phyloP scores from a whole-genome alignment of 148 eudicot species.

The Spergularia marina region DNA sequence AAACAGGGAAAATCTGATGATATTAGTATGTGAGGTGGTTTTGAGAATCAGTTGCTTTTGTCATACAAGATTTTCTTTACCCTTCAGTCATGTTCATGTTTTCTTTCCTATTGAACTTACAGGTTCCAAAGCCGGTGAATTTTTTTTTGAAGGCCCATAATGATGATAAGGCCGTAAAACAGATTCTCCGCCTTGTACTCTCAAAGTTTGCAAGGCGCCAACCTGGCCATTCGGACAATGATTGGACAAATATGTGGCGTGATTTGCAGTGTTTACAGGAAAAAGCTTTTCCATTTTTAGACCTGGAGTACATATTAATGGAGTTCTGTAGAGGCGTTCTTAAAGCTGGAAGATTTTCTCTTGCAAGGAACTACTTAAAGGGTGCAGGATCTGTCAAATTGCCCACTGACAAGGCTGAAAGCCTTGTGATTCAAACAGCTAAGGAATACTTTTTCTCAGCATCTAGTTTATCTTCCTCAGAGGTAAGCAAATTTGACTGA shows the following conservation, averaged over 20 bases:
- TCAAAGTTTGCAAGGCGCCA: constrained; percentile 87
- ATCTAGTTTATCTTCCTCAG: constrained; percentile 78
- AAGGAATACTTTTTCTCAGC: constrained; percentile 95
- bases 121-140: constrained; percentile 91
- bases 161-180: constrained; percentile 90
- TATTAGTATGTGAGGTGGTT: neutral
- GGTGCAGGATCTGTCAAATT: constrained; percentile 74
- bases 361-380: constrained; percentile 88
- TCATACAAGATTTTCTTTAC: neutral
- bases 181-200: constrained; percentile 84
- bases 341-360: constrained; percentile 95
- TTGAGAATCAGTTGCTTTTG: neutral
- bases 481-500: constrained; percentile 46
- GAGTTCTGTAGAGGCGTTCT: constrained; percentile 95
- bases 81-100: neutral
- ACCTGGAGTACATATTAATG: constrained; percentile 75
- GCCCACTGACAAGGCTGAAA: constrained; percentile 87
- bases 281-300: constrained; percentile 83
- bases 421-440: constrained; percentile 93
- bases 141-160: constrained; percentile 64
- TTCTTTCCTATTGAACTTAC: constrained; percentile 22
- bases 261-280: constrained; percentile 88
- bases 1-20: neutral
- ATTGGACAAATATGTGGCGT: constrained; percentile 95
- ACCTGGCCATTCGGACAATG: constrained; percentile 73